Evolutionary conservation across 2,329 filamentous ascomycete genomes (phyloP).

Genomic region (Stagonosporopsis chrysanthemi): DNA sequence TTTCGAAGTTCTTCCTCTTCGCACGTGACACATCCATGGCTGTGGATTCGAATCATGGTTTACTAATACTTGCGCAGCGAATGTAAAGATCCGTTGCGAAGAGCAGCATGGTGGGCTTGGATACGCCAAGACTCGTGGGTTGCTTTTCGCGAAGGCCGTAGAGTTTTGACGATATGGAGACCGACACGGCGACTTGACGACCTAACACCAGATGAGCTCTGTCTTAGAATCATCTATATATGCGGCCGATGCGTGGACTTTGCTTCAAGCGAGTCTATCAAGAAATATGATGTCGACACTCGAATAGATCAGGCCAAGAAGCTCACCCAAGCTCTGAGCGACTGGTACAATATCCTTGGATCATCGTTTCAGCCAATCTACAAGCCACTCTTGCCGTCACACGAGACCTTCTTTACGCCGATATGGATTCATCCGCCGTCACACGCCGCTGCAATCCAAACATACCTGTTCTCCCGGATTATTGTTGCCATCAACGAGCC

Average conservation of each 20-base stretch:
- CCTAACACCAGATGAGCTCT: conserved; percentile 63
- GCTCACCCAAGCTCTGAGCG: conserved; percentile 58
- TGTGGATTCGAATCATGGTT: too few relatives aligned
- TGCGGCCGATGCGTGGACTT: conserved; percentile 66
- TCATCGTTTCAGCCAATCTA: conserved; percentile 56
- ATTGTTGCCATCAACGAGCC: conserved; percentile 63
- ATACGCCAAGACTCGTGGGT: conserved; percentile 72
- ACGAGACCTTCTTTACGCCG: conserved; percentile 26
- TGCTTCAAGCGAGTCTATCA: conserved; percentile 57
- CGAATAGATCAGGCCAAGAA: conserved; percentile 58
- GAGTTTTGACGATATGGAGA: conserved; percentile 66
- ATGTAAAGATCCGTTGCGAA: conserved; percentile 60
- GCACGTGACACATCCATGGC: neutral
- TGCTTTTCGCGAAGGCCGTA: conserved; percentile 65
- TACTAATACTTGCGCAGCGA: conserved; percentile 50
- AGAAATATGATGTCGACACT: conserved; percentile 53
- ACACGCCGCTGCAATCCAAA: conserved; percentile 58
- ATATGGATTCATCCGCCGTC: conserved; percentile 44
- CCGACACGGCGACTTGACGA: conserved; percentile 59
- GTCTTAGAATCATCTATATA: conserved; percentile 62
- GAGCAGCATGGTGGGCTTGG: conserved; percentile 72
- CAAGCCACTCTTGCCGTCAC: conserved; percentile 20
- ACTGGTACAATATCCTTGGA: conserved; percentile 59
- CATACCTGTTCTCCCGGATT: conserved; percentile 62
- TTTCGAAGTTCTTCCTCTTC: neutral